A percentile compares a stretch with the other conserved stretches of the same genome.
These are phyloP conservation scores for Eutypella sp. DNA, from an alignment of 2,329 filamentous ascomycete genomes.

Conservation along the genomic window DNA sequence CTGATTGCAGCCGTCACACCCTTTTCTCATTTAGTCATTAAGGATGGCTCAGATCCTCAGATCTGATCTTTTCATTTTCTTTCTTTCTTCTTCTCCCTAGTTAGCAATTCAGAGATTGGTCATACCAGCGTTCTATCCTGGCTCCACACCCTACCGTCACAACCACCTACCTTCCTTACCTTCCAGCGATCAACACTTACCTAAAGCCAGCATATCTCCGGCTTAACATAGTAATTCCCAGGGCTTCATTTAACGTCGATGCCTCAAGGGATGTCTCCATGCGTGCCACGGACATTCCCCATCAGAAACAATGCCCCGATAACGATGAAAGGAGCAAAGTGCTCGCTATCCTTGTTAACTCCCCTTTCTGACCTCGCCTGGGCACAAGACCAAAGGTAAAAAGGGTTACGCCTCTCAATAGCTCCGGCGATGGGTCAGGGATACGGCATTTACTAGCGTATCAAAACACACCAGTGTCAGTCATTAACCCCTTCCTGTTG, in stretches of 20 bases:
- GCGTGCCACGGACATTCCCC: too few species aligned
- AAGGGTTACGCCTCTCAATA: not conserved
- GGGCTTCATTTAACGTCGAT: too few species aligned
- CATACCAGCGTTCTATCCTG: not conserved
- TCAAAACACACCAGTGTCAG: not conserved
- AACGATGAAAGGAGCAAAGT: too few species aligned
- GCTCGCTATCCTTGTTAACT: not conserved
- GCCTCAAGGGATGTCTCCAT: too few species aligned
- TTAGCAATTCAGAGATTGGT: not conserved
- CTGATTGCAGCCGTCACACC: too few species aligned
- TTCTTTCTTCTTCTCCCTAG: not conserved
- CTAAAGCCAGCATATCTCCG: not conserved
- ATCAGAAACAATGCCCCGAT: too few species aligned
- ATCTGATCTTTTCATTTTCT: too few species aligned
- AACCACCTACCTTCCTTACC: not conserved
- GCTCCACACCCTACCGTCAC: not conserved
- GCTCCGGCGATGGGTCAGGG: not conserved
- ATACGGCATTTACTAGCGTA: not conserved
- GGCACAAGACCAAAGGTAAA: not conserved
- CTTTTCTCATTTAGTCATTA: too few species aligned
- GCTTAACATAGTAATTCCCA: too few species aligned
- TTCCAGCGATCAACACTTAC: not conserved
- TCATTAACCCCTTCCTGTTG: not conserved
- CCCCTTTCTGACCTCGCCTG: not conserved
- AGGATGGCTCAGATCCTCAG: too few species aligned